A percentile compares a stretch with the other conserved stretches of the same genome.
Evolutionary conservation across 768 basidiomycete species (phyloP).

Genomic region (Pleurotus cornucopiae): DNA sequence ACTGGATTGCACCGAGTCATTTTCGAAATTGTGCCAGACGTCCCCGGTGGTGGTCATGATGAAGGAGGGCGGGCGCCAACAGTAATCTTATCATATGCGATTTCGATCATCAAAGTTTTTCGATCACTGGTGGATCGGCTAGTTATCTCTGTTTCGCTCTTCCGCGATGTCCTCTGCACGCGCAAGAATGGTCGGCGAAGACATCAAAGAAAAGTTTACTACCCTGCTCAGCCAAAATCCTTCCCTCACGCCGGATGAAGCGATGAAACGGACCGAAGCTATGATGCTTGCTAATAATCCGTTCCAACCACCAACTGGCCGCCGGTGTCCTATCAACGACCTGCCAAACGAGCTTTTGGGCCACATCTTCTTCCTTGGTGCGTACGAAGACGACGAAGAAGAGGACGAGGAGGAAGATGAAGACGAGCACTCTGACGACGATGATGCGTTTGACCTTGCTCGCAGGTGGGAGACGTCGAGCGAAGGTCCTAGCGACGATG

Average conservation of each 20-base stretch:
- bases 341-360: constrained; percentile 56
- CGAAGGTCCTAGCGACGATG: not conserved
- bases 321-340: constrained; percentile 43
- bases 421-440: constrained; percentile 27
- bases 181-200: not conserved
- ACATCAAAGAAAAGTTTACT: not conserved
- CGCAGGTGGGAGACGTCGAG: constrained; percentile 1
- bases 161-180: not conserved
- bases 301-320: constrained; percentile 39
- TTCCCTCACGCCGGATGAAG: constrained; percentile 21
- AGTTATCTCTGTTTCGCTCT: not conserved
- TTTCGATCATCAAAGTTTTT: too few relatives aligned
- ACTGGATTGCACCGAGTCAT: too few relatives aligned
- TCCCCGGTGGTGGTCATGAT: too few relatives aligned
- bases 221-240: constrained; percentile 14
- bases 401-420: constrained; percentile 24
- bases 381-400: constrained; percentile 29
- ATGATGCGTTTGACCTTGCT: constrained; percentile 16
- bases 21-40: too few relatives aligned
- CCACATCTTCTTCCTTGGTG: constrained; percentile 49
- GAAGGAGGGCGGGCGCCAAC: too few relatives aligned
- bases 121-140: too few relatives aligned
- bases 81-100: too few relatives aligned
- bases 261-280: constrained; percentile 27
- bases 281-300: constrained; percentile 43